A percentile compares a stretch with the other conserved stretches of the same genome.
These are phyloP conservation scores for Podosphaera leucotricha DNA, from an alignment of 2,329 filamentous ascomycete genomes.

Conservation along the genomic window DNA sequence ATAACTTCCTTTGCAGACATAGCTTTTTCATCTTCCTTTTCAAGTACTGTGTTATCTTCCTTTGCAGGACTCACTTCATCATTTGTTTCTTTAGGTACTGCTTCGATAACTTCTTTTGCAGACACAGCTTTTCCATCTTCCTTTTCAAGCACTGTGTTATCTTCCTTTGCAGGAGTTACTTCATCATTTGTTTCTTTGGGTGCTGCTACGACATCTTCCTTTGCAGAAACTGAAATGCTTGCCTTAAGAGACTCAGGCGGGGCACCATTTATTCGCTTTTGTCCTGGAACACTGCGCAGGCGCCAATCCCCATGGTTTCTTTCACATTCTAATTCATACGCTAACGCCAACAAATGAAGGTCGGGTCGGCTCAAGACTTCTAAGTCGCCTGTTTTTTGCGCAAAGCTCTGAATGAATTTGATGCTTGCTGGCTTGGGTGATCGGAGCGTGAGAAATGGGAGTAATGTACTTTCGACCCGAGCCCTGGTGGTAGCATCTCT, in stretches of 20 bases:
- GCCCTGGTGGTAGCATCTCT: slow-evolving; percentile 58
- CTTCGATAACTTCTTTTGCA: no score
- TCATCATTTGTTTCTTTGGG: neutral
- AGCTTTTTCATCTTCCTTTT: neutral
- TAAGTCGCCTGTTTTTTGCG: slow-evolving; percentile 70
- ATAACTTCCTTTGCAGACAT: no score
- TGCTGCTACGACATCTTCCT: no score
- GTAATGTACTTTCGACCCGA: slow-evolving; percentile 60
- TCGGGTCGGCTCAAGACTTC: slow-evolving; percentile 73
- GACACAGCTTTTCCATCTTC: no score
- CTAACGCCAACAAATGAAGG: slow-evolving; percentile 68
- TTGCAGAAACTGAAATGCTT: neutral
- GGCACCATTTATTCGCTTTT: slow-evolving; percentile 53
- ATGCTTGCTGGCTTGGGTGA: slow-evolving; percentile 54
- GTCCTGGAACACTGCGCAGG: slow-evolving; percentile 51
- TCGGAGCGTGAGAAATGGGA: slow-evolving; percentile 63
- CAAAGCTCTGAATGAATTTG: slow-evolving; percentile 61
- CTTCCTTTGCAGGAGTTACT: neutral
- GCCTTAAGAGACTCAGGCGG: slow-evolving; percentile 16
- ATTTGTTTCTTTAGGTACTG: no score
- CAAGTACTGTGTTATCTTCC: neutral
- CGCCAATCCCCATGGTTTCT: slow-evolving; percentile 76
- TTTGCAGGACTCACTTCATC: no score
- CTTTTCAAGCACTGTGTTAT: neutral
- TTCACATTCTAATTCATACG: slow-evolving; percentile 88